A percentile compares a stretch with the other conserved stretches of the same genome.
Conservation (phyloP, 768 basidiomycete species). For the Suillus tomentosus region DNA sequence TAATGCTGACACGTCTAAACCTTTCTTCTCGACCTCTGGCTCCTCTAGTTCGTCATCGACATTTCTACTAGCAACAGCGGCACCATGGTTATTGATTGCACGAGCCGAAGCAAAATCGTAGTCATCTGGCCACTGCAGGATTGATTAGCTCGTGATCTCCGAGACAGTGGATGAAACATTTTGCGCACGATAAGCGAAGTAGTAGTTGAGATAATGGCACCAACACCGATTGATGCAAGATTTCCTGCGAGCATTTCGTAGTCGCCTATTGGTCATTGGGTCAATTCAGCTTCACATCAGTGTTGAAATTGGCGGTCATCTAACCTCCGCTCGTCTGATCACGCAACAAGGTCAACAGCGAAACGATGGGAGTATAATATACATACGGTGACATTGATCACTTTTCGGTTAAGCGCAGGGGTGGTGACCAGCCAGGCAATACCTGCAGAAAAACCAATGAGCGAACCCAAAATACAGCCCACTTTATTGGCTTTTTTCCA, state of each 20-base stretch:
- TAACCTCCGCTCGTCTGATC: slow-evolving; percentile 52
- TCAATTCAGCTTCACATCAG: slow-evolving; percentile 7
- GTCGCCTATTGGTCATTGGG: slow-evolving; percentile 35
- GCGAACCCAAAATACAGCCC: slow-evolving; percentile 74
- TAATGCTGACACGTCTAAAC: slow-evolving; percentile 28
- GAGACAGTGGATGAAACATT: background rate
- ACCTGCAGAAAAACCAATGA: slow-evolving; percentile 69
- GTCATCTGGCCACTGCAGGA: slow-evolving; percentile 70
- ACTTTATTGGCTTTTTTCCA: slow-evolving; percentile 86
- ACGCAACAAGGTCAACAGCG: slow-evolving; percentile 4
- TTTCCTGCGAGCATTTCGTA: slow-evolving; percentile 87
- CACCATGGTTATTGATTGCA: slow-evolving; percentile 55
- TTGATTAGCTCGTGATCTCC: background rate
- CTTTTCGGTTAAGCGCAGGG: slow-evolving; percentile 62
- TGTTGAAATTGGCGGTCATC: slow-evolving; percentile 27
- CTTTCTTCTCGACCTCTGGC: slow-evolving; percentile 41
- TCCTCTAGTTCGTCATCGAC: slow-evolving; percentile 22
- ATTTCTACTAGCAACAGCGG: slow-evolving; percentile 18
- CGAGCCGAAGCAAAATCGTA: slow-evolving; percentile 83
- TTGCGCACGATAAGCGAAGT: slow-evolving; percentile 62
- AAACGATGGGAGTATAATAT: background rate
- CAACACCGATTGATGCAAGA: slow-evolving; percentile 80
- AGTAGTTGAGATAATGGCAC: slow-evolving; percentile 71
- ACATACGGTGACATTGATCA: slow-evolving; percentile 69
- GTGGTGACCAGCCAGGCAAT: slow-evolving; percentile 87